Evolutionary conservation across 1,139 yeast genomes (phyloP), one percentile per base, ranked within the genome.

Genomic region (Magnusiomyces magnusii): DNA sequence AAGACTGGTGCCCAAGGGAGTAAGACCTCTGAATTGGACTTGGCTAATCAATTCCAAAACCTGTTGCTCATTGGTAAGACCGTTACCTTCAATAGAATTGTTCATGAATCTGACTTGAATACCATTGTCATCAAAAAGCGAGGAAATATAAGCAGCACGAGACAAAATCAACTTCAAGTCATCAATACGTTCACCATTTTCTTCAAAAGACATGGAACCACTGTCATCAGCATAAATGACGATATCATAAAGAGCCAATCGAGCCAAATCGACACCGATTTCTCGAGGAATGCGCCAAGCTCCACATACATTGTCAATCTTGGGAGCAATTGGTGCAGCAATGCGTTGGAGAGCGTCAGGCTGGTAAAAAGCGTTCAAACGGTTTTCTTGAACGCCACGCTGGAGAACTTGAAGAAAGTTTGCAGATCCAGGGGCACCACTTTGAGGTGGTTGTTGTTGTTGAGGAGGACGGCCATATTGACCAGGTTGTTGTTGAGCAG

Each of bases 201-300:
- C 73, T 59, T 69, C 72, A 57, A 70, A 69, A 9, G 70, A 65
- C 73, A 70, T 70, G 25, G 73, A 70, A 5, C 73, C 73, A 13
- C 72, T 69, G 57, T 70, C 73, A 56, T 70, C 73, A 50, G 70
- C 67, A 54, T 63, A 69, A 15, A 70, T 56, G 36, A 70, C 68
- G 54, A 71, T 65, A 58, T 70, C 73, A 57, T 70, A 70, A 9
- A 70, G 65, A 9, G 73, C 69, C 51, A 70, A 63, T 2, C 70
- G 65, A 47, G 67, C 67, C 39, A 68, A 59, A 58, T 70, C 73
- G 28, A 63, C 64, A 23, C 71, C 73, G 52, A 70, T 59, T 61
- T 69, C 72, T 58, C 61, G 60, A 21, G 73, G 72, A 51, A 70
- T 64, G 9, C 63, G 56, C 73, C 73, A 70, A 24, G 59, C 57